phyloP scores from a whole-genome alignment of 2,329 filamentous ascomycete genomes.

The Ambrosiella xylebori region DNA sequence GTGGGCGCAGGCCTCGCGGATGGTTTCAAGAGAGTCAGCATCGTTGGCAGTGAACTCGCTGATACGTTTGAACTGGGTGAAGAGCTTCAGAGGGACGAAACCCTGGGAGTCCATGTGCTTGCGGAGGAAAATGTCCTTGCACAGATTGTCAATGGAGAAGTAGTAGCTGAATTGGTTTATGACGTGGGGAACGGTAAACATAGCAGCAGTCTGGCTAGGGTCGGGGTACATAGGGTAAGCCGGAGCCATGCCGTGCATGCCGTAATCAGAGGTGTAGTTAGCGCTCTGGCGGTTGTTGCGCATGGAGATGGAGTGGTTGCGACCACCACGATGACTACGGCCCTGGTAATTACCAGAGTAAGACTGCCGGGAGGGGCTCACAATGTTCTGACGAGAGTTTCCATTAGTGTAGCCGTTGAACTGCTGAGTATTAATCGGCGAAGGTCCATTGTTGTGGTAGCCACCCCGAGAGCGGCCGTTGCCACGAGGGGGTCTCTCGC shows the following conservation, averaged over 20 bases:
- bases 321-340: slow-evolving; percentile 10
- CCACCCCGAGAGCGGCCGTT: slow-evolving; percentile 29
- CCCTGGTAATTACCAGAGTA: slow-evolving; percentile 10
- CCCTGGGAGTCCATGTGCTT: slow-evolving; percentile 91
- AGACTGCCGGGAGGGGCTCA: slow-evolving; percentile 12
- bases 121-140: slow-evolving; percentile 80
- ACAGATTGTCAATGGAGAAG: slow-evolving; percentile 87
- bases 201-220: slow-evolving; percentile 5
- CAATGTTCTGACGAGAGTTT: slow-evolving; percentile 9
- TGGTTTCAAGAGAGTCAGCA: slow-evolving; percentile 11
- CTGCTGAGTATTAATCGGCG: slow-evolving; percentile 15
- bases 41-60: slow-evolving; percentile 35
- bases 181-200: slow-evolving; percentile 23
- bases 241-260: slow-evolving; percentile 22
- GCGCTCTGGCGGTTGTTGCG: slow-evolving; percentile 17
- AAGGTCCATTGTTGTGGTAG: slow-evolving; percentile 18
- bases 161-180: slow-evolving; percentile 66
- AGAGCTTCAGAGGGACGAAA: slow-evolving; percentile 64
- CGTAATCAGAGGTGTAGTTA: slow-evolving; percentile 22
- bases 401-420: slow-evolving; percentile 8
- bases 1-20: slow-evolving; percentile 32
- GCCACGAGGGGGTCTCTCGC: slow-evolving; percentile 25
- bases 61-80: slow-evolving; percentile 76
- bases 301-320: slow-evolving; percentile 25
- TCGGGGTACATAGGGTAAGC: slow-evolving; percentile 16